Percentiles rank a stretch among this genome's conserved stretches.
Evolutionary conservation across 495 filamentous ascomycete genomes (phyloP).

Genomic region (Penicillium parvum): DNA sequence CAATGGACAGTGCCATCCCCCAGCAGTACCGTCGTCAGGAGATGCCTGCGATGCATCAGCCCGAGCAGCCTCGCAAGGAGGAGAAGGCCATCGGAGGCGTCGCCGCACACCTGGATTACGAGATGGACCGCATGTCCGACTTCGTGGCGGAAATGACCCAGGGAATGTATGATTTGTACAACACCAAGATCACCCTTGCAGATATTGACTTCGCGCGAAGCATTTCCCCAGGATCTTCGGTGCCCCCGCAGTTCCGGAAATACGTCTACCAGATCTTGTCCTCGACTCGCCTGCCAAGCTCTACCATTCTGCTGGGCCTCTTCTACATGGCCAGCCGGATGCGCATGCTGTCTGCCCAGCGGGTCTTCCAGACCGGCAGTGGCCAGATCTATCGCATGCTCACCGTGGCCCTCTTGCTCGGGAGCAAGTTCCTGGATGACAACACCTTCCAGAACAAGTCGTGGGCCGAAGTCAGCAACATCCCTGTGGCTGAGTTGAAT

Average conservation of each 20-base stretch:
- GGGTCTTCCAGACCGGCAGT: slow-evolving; percentile 54
- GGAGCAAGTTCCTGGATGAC: slow-evolving; percentile 97
- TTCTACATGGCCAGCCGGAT: slow-evolving; percentile 83
- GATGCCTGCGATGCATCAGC: slow-evolving; percentile 27
- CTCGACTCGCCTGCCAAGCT: slow-evolving; percentile 89
- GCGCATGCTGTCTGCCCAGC: slow-evolving; percentile 61
- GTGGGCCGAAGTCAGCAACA: slow-evolving; percentile 96
- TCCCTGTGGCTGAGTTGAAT: slow-evolving; percentile 83
- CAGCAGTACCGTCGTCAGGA: slow-evolving; percentile 46
- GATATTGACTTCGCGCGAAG: slow-evolving; percentile 75
- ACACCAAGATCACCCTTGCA: slow-evolving; percentile 57
- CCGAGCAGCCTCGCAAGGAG: slow-evolving; percentile 46
- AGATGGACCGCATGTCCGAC: slow-evolving; percentile 97
- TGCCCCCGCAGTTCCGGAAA: slow-evolving; percentile 81
- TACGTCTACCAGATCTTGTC: slow-evolving; percentile 92
- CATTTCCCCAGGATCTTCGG: slow-evolving; percentile 61
- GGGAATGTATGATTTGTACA: slow-evolving; percentile 67
- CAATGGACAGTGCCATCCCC: slow-evolving; percentile 40
- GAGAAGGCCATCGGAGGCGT: slow-evolving; percentile 74
- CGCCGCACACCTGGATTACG: slow-evolving; percentile 94
- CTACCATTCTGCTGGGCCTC: slow-evolving; percentile 90
- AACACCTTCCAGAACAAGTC: slow-evolving; percentile 99
- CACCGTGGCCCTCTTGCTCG: slow-evolving; percentile 80
- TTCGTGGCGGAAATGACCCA: slow-evolving; percentile 94
- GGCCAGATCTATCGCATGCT: slow-evolving; percentile 87